Evolutionary conservation across 805 yeast genomes (phyloP).

Genomic region (Trichomonascus vanleenenianus): DNA sequence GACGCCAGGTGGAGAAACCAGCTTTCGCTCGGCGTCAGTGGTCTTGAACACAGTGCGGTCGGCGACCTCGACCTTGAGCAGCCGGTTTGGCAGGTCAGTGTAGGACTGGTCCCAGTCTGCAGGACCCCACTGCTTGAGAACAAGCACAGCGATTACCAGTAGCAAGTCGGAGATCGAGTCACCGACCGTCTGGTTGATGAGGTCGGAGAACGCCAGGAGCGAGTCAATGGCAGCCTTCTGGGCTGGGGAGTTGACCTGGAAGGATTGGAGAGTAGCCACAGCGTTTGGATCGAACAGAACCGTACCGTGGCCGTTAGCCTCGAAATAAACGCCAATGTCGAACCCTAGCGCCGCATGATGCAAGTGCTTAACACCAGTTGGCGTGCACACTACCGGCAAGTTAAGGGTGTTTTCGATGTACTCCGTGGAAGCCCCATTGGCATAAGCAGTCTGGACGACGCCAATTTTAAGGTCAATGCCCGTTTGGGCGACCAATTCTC

Average conservation of each 20-base stretch:
- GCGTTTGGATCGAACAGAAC: slow-evolving; percentile 64
- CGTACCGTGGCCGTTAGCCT: slow-evolving; percentile 99
- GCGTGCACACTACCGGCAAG: slow-evolving; percentile 78
- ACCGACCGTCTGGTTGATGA: slow-evolving; percentile 97
- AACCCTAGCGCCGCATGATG: slow-evolving; percentile 84
- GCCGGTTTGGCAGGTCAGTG: slow-evolving; percentile 77
- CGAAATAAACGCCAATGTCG: slow-evolving; percentile 92
- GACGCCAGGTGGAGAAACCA: slow-evolving; percentile 68
- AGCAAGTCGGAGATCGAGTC: slow-evolving; percentile 93
- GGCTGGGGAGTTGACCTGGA: slow-evolving; percentile 35
- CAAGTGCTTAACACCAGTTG: slow-evolving; percentile 94
- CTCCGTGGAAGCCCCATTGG: slow-evolving; percentile 84
- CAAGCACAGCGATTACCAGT: slow-evolving; percentile 59
- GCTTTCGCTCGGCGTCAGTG: slow-evolving; percentile 81
- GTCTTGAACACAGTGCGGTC: slow-evolving; percentile 77
- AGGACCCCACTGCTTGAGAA: slow-evolving; percentile 51
- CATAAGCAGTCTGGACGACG: slow-evolving; percentile 95
- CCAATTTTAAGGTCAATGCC: slow-evolving; percentile 46
- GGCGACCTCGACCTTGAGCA: slow-evolving; percentile 73
- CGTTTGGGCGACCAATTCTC: slow-evolving; percentile 40
- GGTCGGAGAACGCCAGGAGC: slow-evolving; percentile 51
- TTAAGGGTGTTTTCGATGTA: slow-evolving; percentile 54
- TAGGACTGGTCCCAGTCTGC: slow-evolving; percentile 69
- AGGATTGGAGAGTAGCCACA: slow-evolving; percentile 30
- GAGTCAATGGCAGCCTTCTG: slow-evolving; percentile 45